Evolutionary conservation across 352 stramenopile genomes (phyloP).

Genomic region (Pythium monospermum): DNA sequence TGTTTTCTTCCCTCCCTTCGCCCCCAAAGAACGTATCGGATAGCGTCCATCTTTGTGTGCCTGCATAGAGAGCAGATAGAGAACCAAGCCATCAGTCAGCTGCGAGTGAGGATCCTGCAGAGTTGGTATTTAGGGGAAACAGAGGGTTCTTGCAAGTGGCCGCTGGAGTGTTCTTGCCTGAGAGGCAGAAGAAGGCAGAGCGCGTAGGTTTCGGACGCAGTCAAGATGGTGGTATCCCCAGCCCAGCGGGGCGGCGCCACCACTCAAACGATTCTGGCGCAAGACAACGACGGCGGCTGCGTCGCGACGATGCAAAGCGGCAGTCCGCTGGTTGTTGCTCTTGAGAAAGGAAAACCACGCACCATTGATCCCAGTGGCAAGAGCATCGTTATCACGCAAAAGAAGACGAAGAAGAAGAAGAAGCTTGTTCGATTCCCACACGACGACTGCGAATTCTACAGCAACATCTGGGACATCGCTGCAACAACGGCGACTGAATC

Average conservation of each 20-base stretch:
- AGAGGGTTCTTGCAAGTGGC: too few species aligned
- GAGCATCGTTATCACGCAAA: too few species aligned
- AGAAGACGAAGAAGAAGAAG: constrained; percentile 34
- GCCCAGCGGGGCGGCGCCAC: not conserved
- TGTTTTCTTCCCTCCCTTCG: too few species aligned
- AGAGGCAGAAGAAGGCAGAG: too few species aligned
- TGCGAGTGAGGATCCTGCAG: too few species aligned
- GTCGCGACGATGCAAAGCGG: constrained; percentile 14
- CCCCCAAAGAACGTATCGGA: too few species aligned
- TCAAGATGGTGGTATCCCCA: too few species aligned
- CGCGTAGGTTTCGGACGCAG: too few species aligned
- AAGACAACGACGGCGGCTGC: too few species aligned
- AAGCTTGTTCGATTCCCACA: constrained; percentile 31
- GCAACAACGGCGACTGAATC: constrained; percentile 8
- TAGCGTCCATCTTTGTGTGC: not conserved
- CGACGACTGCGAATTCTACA: constrained; percentile 78
- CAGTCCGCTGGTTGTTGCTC: constrained; percentile 48
- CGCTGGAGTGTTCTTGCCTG: too few species aligned
- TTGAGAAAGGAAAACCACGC: constrained; percentile 48
- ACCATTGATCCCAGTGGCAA: constrained; percentile 18
- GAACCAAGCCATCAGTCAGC: not conserved
- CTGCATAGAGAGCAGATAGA: constrained; percentile 3
- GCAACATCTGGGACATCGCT: constrained; percentile 61
- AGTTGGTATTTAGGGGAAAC: too few species aligned
- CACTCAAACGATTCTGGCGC: too few species aligned